phyloP scores from a whole-genome alignment of 805 yeast species.

The Pichia paraexigua region DNA sequence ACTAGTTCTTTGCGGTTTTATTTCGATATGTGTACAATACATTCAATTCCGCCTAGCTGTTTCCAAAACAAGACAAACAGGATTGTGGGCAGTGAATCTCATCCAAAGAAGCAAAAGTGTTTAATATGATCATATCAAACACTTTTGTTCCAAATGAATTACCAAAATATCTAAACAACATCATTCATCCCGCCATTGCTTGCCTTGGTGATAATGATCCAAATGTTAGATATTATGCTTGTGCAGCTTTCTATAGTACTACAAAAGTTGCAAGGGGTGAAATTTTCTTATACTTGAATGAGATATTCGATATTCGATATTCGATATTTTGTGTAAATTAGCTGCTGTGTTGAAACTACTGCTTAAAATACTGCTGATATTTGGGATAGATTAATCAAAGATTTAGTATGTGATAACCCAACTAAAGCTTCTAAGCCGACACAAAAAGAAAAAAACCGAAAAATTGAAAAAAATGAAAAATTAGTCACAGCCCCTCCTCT shows the following conservation, averaged over 20 bases:
- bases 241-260: slow-evolving; percentile 90
- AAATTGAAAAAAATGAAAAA: no score
- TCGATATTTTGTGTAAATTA: slow-evolving; percentile 76
- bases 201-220: slow-evolving; percentile 97
- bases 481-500: no score
- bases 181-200: slow-evolving; percentile 87
- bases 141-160: slow-evolving; percentile 81
- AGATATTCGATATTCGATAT: slow-evolving; percentile 89
- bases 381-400: slow-evolving; percentile 82
- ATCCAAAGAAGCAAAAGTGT: no score
- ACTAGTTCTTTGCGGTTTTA: no score
- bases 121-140: no score
- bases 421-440: slow-evolving; percentile 55
- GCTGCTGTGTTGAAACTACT: slow-evolving; percentile 83
- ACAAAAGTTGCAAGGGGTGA: slow-evolving; percentile 97
- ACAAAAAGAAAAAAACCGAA: no score
- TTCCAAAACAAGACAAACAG: no score
- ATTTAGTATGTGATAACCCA: slow-evolving; percentile 91
- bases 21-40: no score
- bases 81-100: no score
- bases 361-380: slow-evolving; percentile 95
- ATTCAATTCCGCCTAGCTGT: no score
- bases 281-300: slow-evolving; percentile 83
- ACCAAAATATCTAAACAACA: slow-evolving; percentile 72
- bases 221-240: slow-evolving; percentile 93